Evolutionary conservation across 805 yeast genomes (phyloP).

Genomic region (Lipomyces starkeyi): DNA sequence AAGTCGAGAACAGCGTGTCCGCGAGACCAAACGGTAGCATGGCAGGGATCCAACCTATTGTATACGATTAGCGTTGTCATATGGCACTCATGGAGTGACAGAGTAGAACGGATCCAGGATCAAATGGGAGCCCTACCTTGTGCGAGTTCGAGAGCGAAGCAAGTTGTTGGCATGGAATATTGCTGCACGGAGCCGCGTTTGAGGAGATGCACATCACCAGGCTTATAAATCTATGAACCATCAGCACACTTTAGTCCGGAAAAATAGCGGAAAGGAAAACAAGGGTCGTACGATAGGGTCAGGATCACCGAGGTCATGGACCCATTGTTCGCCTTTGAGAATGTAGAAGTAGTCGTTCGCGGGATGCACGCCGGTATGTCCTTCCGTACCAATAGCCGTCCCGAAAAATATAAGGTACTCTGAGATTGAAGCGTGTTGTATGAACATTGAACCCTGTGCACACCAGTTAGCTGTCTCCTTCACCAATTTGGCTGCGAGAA

Average conservation of each 20-base stretch:
- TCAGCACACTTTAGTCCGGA: conserved; percentile 5
- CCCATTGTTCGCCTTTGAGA: conserved; percentile 75
- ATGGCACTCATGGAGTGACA: neutral
- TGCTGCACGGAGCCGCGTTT: conserved; percentile 77
- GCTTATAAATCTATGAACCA: conserved; percentile 61
- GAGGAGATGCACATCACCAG: conserved; percentile 88
- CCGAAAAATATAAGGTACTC: conserved; percentile 96
- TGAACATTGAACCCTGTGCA: conserved; percentile 70
- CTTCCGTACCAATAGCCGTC: conserved; percentile 91
- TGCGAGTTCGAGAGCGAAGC: conserved; percentile 91
- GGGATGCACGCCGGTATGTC: conserved; percentile 93
- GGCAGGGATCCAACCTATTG: conserved; percentile 86
- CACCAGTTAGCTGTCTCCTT: neutral
- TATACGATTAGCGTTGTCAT: neutral
- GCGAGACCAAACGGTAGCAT: conserved; percentile 96
- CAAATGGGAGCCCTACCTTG: conserved; percentile 57
- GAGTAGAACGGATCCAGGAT: neutral
- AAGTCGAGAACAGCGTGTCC: conserved; percentile 77
- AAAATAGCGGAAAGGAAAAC: neutral
- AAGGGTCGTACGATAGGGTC: conserved; percentile 51
- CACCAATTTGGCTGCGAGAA: neutral
- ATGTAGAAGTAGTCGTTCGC: conserved; percentile 98
- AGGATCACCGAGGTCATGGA: conserved; percentile 69
- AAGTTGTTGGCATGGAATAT: conserved; percentile 80
- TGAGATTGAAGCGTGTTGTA: conserved; percentile 90